Evolutionary conservation across 139 green algal species (phyloP).

Genomic region (Raphidocelis subcapitata): DNA sequence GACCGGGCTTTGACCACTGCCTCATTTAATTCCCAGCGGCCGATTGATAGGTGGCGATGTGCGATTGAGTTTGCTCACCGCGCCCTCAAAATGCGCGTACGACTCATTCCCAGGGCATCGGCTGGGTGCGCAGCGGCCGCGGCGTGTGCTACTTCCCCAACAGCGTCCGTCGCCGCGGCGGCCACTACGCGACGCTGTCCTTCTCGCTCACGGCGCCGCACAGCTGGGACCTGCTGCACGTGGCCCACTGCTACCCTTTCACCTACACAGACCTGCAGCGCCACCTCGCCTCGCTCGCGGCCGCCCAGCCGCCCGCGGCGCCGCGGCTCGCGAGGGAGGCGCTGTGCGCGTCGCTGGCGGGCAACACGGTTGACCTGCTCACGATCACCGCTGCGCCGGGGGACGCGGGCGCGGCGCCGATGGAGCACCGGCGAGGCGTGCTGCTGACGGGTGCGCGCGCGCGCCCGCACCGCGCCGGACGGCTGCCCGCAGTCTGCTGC

Average conservation of each 20-base stretch:
- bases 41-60: too few relatives aligned
- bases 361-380: slow-evolving; percentile 61
- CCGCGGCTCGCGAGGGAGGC: neutral
- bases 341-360: slow-evolving; percentile 59
- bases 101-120: slow-evolving; percentile 23
- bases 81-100: neutral
- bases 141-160: slow-evolving; percentile 47
- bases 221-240: slow-evolving; percentile 54
- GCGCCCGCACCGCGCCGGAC: too few relatives aligned
- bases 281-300: slow-evolving; percentile 25
- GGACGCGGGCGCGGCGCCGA: neutral
- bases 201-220: slow-evolving; percentile 42
- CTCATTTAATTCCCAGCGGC: too few relatives aligned
- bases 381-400: slow-evolving; percentile 57
- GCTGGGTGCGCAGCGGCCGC: slow-evolving; percentile 33
- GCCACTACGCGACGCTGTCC: slow-evolving; percentile 60
- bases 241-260: slow-evolving; percentile 73
- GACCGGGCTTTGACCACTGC: too few relatives aligned
- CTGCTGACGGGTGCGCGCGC: slow-evolving; percentile 22
- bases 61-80: too few relatives aligned
- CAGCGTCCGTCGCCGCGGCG: slow-evolving; percentile 33
- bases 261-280: slow-evolving; percentile 70
- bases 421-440: slow-evolving; percentile 23
- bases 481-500: too few relatives aligned
- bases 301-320: too few relatives aligned